These are phyloP conservation scores for Capillidium heterosporum DNA, from an alignment of 371 early-diverging fungal species.

Conservation along the genomic window DNA sequence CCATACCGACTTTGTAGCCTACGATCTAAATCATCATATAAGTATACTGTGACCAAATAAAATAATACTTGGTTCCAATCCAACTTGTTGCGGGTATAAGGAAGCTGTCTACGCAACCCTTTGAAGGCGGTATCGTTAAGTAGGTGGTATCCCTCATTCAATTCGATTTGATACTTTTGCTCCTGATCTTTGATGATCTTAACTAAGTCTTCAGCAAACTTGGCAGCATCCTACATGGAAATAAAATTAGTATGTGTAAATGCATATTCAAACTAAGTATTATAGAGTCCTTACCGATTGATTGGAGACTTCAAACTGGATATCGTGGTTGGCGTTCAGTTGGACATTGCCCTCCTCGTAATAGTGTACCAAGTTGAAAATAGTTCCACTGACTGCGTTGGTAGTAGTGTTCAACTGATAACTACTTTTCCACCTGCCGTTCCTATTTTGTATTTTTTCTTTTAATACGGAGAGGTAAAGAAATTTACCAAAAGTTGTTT, in stretches of 20 bases:
- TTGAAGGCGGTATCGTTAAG: conserved; percentile 77
- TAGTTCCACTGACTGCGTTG: conserved; percentile 39
- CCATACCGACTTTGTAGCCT: not conserved
- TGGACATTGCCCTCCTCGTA: conserved; percentile 98
- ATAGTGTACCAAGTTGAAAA: conserved; percentile 79
- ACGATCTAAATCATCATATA: not conserved
- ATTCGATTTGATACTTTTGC: conserved; percentile 52
- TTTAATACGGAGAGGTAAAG: not conserved
- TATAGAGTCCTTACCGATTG: conserved; percentile 12
- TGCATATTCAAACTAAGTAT: not conserved
- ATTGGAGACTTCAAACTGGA: conserved; percentile 18
- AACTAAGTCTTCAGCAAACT: not conserved
- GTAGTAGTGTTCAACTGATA: conserved; percentile 47
- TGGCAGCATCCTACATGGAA: not conserved
- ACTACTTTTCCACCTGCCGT: conserved; percentile 76
- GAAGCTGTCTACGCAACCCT: conserved; percentile 72
- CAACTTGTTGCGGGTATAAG: conserved; percentile 76
- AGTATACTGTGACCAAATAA: not conserved
- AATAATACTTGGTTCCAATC: conserved; percentile 66
- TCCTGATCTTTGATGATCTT: conserved; percentile 24
- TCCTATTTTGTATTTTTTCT: conserved; percentile 23
- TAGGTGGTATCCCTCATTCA: conserved; percentile 66
- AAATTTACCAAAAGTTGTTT: conserved; percentile 62
- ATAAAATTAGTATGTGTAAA: not conserved
- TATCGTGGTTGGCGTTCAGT: conserved; percentile 51